Percentiles rank a stretch among this genome's conserved stretches.
Conservation (phyloP, 331 rosid genomes). For the Pyracantha coccinea region DNA sequence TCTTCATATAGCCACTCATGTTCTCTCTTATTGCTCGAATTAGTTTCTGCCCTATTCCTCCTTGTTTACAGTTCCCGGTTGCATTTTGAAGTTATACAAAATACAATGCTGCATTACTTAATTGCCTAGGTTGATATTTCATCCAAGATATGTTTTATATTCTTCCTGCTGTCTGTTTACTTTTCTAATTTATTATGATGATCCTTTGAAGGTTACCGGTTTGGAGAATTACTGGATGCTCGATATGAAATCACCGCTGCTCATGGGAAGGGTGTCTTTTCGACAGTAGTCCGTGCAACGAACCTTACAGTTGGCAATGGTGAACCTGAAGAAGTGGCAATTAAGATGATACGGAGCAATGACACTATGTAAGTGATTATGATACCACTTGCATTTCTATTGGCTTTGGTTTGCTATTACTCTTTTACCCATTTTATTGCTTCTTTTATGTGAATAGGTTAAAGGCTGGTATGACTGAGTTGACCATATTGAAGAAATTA, state of each 20-base stretch:
- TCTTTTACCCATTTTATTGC: constrained; percentile 6
- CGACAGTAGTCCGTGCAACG: constrained; percentile 90
- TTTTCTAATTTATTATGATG: constrained; percentile 14
- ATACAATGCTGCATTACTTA: neutral
- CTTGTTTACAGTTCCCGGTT: neutral
- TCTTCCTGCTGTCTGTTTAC: neutral
- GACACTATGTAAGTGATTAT: constrained; percentile 74
- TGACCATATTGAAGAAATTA: constrained; percentile 86
- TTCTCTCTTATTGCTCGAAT: neutral
- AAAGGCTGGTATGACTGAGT: constrained; percentile 97
- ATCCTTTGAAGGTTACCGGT: constrained; percentile 55
- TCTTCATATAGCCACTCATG: neutral
- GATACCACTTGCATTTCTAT: neutral
- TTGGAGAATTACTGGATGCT: constrained; percentile 91
- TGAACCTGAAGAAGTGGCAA: constrained; percentile 95
- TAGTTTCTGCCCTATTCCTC: neutral
- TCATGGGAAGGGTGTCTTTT: constrained; percentile 96
- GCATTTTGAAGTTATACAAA: neutral
- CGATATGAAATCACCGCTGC: constrained; percentile 93
- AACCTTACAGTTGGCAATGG: constrained; percentile 65
- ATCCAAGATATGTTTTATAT: neutral
- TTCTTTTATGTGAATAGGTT: constrained; percentile 53
- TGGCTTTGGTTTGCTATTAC: neutral
- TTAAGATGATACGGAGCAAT: constrained; percentile 90
- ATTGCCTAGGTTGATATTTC: neutral